These are phyloP conservation scores for Penicillium verrucosum DNA, from an alignment of 2,329 filamentous ascomycete species.

Conservation along the genomic window DNA sequence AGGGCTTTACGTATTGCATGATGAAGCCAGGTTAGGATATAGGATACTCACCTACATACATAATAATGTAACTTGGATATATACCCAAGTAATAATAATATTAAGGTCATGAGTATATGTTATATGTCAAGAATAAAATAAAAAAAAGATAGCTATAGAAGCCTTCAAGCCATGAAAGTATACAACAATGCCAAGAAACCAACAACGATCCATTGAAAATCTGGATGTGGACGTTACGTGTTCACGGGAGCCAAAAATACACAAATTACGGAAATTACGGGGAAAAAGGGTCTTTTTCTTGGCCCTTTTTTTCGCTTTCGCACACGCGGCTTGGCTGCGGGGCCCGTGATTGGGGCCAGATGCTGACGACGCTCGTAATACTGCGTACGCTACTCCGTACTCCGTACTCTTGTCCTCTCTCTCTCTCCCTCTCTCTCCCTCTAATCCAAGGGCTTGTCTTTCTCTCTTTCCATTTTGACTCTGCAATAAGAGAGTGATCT, in stretches of 20 bases:
- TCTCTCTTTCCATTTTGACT: conserved; percentile 11
- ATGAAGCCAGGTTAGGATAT: neutral
- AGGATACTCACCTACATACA: too few species aligned
- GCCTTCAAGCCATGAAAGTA: conserved; percentile 4
- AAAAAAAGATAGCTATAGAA: neutral
- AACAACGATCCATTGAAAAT: conserved; percentile 5
- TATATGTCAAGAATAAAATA: neutral
- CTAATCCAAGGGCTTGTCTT: conserved; percentile 14
- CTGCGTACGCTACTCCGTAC: conserved; percentile 11
- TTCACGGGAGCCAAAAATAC: conserved; percentile 11
- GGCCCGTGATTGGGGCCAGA: conserved; percentile 36
- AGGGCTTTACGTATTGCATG: neutral
- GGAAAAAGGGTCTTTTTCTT: conserved; percentile 31
- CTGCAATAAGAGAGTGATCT: conserved; percentile 7
- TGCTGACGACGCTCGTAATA: conserved; percentile 40
- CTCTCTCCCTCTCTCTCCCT: conserved; percentile 12
- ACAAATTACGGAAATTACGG: conserved; percentile 11
- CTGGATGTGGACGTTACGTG: conserved; percentile 15
- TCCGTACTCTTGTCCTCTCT: conserved; percentile 7
- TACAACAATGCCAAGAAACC: conserved; percentile 5
- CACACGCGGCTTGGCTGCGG: conserved; percentile 39
- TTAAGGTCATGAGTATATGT: neutral
- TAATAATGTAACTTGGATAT: neutral
- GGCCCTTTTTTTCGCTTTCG: conserved; percentile 26
- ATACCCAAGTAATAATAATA: neutral